phyloP scores from a whole-genome alignment of 2,329 filamentous ascomycete species.

The Microcera coccophila region DNA sequence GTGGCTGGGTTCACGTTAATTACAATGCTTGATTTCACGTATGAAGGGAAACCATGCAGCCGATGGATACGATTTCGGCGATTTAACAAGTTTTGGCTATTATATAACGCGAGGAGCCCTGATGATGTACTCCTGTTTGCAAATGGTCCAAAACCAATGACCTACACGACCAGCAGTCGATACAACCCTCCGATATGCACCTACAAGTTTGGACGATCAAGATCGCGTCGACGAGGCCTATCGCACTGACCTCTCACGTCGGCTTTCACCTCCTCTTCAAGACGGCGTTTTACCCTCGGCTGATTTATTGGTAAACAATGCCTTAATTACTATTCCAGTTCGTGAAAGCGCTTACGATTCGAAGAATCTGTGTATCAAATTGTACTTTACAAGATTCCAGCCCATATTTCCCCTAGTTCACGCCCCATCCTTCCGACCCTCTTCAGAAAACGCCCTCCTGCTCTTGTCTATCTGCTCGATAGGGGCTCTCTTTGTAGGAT shows the following conservation, averaged over 20 bases:
- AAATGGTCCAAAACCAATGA: too few relatives aligned
- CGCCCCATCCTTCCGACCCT: conserved; percentile 18
- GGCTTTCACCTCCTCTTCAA: conserved; percentile 4
- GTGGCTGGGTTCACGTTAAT: too few relatives aligned
- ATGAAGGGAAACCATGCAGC: too few relatives aligned
- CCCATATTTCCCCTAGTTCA: conserved; percentile 18
- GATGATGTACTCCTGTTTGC: too few relatives aligned
- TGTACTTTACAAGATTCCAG: conserved; percentile 20
- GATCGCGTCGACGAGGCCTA: conserved; percentile 10
- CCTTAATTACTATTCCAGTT: not conserved
- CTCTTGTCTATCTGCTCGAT: conserved; percentile 36
- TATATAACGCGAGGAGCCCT: too few relatives aligned
- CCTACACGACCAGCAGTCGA: too few relatives aligned
- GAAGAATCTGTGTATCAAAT: conserved; percentile 20
- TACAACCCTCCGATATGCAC: too few relatives aligned
- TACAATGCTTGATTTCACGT: too few relatives aligned
- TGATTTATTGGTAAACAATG: conserved; percentile 12
- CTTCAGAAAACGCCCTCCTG: conserved; percentile 27
- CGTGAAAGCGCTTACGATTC: not conserved
- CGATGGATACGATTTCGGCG: too few relatives aligned
- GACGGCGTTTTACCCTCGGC: conserved; percentile 12
- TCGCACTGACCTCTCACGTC: conserved; percentile 5
- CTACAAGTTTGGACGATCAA: not conserved
- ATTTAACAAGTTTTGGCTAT: too few relatives aligned
- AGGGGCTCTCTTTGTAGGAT: conserved; percentile 34